Conservation (phyloP, 75 land plant genomes). For the Larix kaempferi region DNA sequence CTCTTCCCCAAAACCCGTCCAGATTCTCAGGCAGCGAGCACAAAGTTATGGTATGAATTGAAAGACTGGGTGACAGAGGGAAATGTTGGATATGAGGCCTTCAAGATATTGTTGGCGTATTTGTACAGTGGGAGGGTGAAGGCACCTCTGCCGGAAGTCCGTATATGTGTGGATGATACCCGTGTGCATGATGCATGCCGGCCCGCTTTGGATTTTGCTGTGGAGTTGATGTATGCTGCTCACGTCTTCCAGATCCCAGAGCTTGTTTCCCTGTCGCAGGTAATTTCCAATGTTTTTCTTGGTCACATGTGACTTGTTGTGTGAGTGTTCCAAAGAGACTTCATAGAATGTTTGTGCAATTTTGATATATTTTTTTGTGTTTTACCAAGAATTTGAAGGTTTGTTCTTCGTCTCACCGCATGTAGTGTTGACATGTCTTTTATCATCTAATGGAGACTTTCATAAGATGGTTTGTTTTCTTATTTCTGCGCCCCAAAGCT, state of each 20-base stretch:
- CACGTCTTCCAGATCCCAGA: conserved; percentile 57
- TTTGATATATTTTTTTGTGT: no score
- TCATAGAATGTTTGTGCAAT: no score
- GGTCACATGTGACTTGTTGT: no score
- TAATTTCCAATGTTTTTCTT: neutral
- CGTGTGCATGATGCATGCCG: conserved; percentile 71
- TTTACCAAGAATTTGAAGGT: no score
- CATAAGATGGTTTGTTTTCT: no score
- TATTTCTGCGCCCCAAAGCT: no score
- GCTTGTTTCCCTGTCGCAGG: conserved; percentile 49
- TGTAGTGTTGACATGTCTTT: no score
- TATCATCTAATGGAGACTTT: no score
- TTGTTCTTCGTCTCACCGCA: no score
- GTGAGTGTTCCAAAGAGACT: no score
- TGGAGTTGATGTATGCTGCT: conserved; percentile 69
- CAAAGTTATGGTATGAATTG: conserved; percentile 26
- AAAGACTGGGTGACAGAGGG: conserved; percentile 36
- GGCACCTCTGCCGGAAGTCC: conserved; percentile 31
- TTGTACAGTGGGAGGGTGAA: conserved; percentile 71
- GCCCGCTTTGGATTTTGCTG: conserved; percentile 57
- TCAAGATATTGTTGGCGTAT: conserved; percentile 57
- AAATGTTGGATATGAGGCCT: conserved; percentile 61
- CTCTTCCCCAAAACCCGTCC: conserved; percentile 15
- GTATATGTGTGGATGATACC: conserved; percentile 46
- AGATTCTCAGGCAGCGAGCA: neutral